These are phyloP conservation scores for Penicillium alfredii DNA, from an alignment of 495 filamentous ascomycete genomes.

Conservation along the genomic window DNA sequence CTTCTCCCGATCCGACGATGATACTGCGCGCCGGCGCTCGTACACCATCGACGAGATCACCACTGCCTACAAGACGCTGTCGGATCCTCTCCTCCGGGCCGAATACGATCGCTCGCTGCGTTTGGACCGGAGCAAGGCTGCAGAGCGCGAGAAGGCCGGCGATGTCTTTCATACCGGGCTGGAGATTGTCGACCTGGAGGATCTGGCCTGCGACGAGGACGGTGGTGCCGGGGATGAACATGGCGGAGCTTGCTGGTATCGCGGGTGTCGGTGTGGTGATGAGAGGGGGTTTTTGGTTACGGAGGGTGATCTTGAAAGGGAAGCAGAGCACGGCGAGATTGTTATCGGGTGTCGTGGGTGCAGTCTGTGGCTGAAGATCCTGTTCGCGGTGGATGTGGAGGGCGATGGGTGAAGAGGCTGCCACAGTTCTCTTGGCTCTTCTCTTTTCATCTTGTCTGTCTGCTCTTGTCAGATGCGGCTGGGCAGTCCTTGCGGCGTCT, in stretches of 20 bases:
- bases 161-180: slow-evolving; percentile 58
- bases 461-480: too few species aligned
- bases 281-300: slow-evolving; percentile 61
- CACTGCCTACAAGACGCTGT: slow-evolving; percentile 65
- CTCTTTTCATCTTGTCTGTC: background rate
- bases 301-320: slow-evolving; percentile 65
- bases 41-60: slow-evolving; percentile 75
- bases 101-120: slow-evolving; percentile 61
- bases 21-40: slow-evolving; percentile 3
- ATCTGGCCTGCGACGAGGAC: slow-evolving; percentile 53
- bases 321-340: slow-evolving; percentile 58
- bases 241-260: slow-evolving; percentile 61
- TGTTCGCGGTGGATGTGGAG: slow-evolving; percentile 63
- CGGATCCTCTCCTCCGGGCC: slow-evolving; percentile 47
- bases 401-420: slow-evolving; percentile 31
- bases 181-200: slow-evolving; percentile 80
- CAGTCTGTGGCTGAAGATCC: slow-evolving; percentile 72
- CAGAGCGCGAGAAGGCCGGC: slow-evolving; percentile 22
- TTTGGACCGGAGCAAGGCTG: slow-evolving; percentile 25
- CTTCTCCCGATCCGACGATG: too few species aligned
- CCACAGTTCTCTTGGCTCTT: background rate
- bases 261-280: slow-evolving; percentile 76
- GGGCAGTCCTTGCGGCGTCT: too few species aligned
- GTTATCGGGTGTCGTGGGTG: slow-evolving; percentile 74
- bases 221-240: slow-evolving; percentile 4